Evolutionary conservation across 2,329 filamentous ascomycete genomes (phyloP).

Genomic region (Fusarium metavorans): DNA sequence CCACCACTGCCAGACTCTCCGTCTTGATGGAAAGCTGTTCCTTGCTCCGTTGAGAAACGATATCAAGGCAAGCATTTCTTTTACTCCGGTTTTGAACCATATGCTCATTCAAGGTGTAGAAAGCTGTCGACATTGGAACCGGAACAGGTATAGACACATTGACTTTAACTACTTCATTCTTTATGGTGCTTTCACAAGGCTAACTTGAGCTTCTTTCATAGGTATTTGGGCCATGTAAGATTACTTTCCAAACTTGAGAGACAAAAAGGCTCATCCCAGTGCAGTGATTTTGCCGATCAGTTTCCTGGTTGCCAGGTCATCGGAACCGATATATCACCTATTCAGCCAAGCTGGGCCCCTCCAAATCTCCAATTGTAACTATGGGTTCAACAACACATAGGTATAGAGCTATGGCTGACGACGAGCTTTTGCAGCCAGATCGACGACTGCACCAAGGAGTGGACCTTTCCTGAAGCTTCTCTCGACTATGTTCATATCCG

Average conservation of each 20-base stretch:
- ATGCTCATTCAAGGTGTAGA: background rate
- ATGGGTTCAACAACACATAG: too few species aligned
- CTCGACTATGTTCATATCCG: constrained; percentile 72
- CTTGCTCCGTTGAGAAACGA: background rate
- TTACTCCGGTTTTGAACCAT: too few species aligned
- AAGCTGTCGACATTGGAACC: constrained; percentile 3
- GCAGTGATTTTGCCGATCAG: constrained; percentile 21
- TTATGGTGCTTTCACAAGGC: background rate
- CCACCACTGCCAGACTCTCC: background rate
- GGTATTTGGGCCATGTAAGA: constrained; percentile 1
- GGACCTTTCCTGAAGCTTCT: constrained; percentile 57
- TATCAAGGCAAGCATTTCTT: background rate
- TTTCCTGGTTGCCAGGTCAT: constrained; percentile 2
- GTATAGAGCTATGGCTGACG: background rate
- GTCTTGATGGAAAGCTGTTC: background rate
- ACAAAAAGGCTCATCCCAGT: background rate
- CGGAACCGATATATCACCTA: constrained; percentile 23
- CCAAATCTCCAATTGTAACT: constrained; percentile 1
- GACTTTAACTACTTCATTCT: background rate
- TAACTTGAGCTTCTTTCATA: background rate
- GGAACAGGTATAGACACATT: background rate
- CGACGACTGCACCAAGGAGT: constrained; percentile 68
- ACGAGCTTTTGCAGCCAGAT: constrained; percentile 54
- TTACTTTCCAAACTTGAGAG: background rate
- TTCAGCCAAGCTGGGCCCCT: constrained; percentile 16